These are phyloP conservation scores for Fusarium drepaniforme DNA, from an alignment of 2,329 filamentous ascomycete genomes.

Conservation along the genomic window DNA sequence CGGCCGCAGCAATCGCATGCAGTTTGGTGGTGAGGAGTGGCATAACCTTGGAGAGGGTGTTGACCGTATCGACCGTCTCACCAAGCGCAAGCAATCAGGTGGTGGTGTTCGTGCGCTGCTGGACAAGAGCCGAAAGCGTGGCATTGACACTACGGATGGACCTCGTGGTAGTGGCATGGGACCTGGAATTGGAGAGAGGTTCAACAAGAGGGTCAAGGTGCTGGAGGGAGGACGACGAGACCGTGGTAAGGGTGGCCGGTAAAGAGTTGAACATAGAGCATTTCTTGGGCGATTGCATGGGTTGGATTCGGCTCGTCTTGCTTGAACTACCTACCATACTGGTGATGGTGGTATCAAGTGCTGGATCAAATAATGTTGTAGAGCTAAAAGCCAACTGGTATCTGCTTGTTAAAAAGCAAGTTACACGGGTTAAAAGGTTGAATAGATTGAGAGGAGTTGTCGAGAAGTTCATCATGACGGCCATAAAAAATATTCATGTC, in stretches of 20 bases:
- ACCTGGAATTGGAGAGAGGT: conserved; percentile 78
- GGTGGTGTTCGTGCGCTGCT: conserved; percentile 71
- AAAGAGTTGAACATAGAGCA: conserved; percentile 27
- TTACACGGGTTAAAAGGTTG: not conserved
- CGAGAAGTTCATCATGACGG: not conserved
- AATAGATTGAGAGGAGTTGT: not conserved
- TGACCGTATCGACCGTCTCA: conserved; percentile 87
- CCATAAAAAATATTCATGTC: not conserved
- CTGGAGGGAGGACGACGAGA: conserved; percentile 61
- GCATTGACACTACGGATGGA: conserved; percentile 75
- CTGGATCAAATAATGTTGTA: not conserved
- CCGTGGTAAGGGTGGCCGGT: conserved; percentile 56
- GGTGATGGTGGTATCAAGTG: not conserved
- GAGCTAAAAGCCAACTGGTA: not conserved
- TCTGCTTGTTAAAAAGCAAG: not conserved
- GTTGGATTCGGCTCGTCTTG: not conserved
- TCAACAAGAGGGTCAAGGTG: conserved; percentile 76
- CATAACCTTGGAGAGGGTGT: conserved; percentile 85
- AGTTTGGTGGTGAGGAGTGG: conserved; percentile 93
- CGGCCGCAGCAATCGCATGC: conserved; percentile 69
- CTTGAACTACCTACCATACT: not conserved
- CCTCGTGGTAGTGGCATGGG: conserved; percentile 72
- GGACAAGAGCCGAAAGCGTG: conserved; percentile 89
- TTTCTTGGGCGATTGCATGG: conserved; percentile 3
- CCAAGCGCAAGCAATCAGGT: conserved; percentile 73